Percentiles rank a stretch among this genome's conserved stretches.
Conservation (phyloP, 2,329 filamentous ascomycete species). For the Fusarium decemcellulare region DNA sequence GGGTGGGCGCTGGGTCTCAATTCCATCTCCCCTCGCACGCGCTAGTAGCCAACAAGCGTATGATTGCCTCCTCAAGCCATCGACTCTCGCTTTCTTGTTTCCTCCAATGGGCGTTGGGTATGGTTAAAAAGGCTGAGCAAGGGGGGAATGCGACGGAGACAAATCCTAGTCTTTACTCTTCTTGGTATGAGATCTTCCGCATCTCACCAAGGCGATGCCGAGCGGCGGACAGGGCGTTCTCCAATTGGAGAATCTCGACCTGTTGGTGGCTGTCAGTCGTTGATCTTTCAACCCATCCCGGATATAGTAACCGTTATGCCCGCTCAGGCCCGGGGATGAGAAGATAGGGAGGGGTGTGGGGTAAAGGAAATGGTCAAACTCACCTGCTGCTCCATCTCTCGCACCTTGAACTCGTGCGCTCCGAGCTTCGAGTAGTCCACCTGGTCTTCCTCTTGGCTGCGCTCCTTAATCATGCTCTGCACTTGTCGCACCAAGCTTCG, state of each 20-base stretch:
- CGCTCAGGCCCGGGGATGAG: slow-evolving; percentile 26
- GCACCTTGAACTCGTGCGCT: slow-evolving; percentile 97
- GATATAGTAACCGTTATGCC: slow-evolving; percentile 40
- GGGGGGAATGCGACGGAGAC: slow-evolving; percentile 14
- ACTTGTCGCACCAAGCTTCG: slow-evolving; percentile 91
- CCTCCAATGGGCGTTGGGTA: neutral
- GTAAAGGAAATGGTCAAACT: slow-evolving; percentile 40
- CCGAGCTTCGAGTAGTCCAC: slow-evolving; percentile 92
- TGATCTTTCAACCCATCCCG: slow-evolving; percentile 29
- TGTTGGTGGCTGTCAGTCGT: slow-evolving; percentile 56
- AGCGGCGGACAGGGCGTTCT: slow-evolving; percentile 86
- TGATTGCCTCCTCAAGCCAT: slow-evolving; percentile 17
- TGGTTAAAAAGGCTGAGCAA: too few species aligned
- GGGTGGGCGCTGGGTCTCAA: neutral
- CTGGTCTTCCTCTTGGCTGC: slow-evolving; percentile 83
- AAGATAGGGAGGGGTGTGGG: slow-evolving; percentile 13
- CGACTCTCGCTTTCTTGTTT: slow-evolving; percentile 4
- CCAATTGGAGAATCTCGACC: slow-evolving; percentile 97
- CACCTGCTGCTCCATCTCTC: slow-evolving; percentile 99
- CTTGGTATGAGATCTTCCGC: slow-evolving; percentile 96
- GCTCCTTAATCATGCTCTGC: slow-evolving; percentile 92
- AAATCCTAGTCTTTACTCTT: slow-evolving; percentile 65
- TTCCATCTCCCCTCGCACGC: neutral
- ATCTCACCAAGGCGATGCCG: slow-evolving; percentile 92
- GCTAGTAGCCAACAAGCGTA: slow-evolving; percentile 11